Percentiles rank a stretch among this genome's conserved stretches.
These are phyloP conservation scores for Trifolium fragiferum DNA, from an alignment of 306 rosid species.

Conservation along the genomic window DNA sequence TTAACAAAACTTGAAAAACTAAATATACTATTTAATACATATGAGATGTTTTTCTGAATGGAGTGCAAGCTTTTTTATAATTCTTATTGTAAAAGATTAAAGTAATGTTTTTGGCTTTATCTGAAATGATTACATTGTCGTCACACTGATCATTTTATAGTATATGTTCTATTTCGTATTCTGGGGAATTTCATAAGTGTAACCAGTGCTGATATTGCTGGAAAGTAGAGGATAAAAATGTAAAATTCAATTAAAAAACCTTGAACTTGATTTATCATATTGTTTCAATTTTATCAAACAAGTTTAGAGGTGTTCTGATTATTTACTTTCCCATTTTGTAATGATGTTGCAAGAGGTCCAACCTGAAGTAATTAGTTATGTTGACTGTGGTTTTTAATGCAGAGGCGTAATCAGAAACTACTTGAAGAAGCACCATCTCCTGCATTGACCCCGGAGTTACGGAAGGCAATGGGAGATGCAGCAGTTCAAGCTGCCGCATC, in stretches of 20 bases:
- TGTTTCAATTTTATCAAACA: constrained; percentile 18
- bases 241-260: background rate
- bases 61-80: background rate
- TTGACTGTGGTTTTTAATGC: constrained; percentile 38
- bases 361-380: constrained; percentile 25
- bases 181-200: constrained; percentile 17
- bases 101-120: constrained; percentile 22
- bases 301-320: constrained; percentile 35
- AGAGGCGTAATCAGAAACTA: constrained; percentile 97
- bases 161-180: constrained; percentile 8
- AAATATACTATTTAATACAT: background rate
- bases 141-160: constrained; percentile 3
- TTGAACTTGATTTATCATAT: constrained; percentile 14
- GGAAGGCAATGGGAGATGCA: constrained; percentile 99
- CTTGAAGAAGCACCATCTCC: constrained; percentile 99
- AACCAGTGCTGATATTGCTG: constrained; percentile 21
- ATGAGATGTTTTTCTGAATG: constrained; percentile 15
- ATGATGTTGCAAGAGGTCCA: constrained; percentile 29
- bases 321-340: constrained; percentile 18
- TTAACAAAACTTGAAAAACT: constrained; percentile 12
- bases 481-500: constrained; percentile 99
- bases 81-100: constrained; percentile 10
- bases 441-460: constrained; percentile 88
- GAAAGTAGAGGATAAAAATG: constrained; percentile 21
- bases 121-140: constrained; percentile 10